Evolutionary conservation across 177 flowering plant species (phyloP), one percentile per base, ranked within the genome.

Genomic region (Vitis hybrid): DNA sequence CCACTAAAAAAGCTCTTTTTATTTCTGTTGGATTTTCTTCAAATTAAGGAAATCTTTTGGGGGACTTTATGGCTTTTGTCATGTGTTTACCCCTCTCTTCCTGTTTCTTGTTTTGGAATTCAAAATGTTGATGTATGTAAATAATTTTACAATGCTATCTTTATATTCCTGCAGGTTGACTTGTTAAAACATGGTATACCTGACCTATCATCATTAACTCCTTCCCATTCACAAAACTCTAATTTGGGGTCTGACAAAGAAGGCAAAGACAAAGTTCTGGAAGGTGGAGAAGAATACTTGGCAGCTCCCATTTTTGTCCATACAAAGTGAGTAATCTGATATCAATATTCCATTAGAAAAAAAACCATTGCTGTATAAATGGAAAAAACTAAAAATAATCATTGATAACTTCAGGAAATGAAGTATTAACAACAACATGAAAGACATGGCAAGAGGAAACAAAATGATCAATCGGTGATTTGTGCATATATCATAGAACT

Each of bases 131-230:
- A 31, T 10, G 39, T 56, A 10, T 66, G 12, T 31, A 31, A 5
- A 56, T 10, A 19, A 15, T 29, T 31, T 26, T 14, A 61, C 49
- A 29, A 29, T 33, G 56, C 56, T 3, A 10, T 18, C 4, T 56
- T 51, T 65, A 15, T 71, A 31, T 39, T 7, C 70, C 21, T 82
- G 83, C 89, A 92, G 98, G 97, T 94, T 71, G 97, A 94, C 78
- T 80, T 90, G 76, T 79, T 94, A 84, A 94, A 94, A 70, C 98
- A 94, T 73, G 88, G 87, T 65, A 84, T 94, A 72, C 90, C 97
- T 56, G 97, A 94, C 64, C 98, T 97, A 56, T 92, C 98, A 64
- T 76, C 83, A 51, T 67, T 82, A 58, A 69, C 77, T n/a, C 67
- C 82, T 50, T 68, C 88, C 51, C 81, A 78, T 66, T 70, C 81